Percentiles rank a stretch among this genome's conserved stretches.
phyloP scores from a whole-genome alignment of 2,329 filamentous ascomycete genomes.

The Dactylellina haptotyla region DNA sequence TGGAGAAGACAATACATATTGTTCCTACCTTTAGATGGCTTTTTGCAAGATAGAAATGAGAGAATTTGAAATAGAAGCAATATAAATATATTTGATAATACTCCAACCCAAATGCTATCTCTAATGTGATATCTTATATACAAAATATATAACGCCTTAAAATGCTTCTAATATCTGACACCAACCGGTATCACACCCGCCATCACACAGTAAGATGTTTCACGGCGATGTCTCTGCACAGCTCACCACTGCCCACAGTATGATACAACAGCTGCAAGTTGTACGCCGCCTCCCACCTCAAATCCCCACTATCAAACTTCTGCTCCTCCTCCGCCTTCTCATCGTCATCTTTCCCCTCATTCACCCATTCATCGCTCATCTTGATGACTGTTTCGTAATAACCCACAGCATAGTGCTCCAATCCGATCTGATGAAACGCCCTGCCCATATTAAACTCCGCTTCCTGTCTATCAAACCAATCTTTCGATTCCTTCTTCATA shows the following conservation, averaged over 20 bases:
- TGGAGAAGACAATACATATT: slow-evolving; percentile 72
- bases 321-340: slow-evolving; percentile 63
- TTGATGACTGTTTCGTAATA: slow-evolving; percentile 73
- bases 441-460: slow-evolving; percentile 83
- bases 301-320: slow-evolving; percentile 63
- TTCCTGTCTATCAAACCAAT: slow-evolving; percentile 70
- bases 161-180: slow-evolving; percentile 6
- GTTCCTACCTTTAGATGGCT: no score
- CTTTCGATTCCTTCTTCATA: slow-evolving; percentile 63
- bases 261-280: slow-evolving; percentile 76
- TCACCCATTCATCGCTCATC: slow-evolving; percentile 63
- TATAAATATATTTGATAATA: slow-evolving; percentile 1
- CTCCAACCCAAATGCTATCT: not conserved
- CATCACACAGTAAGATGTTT: slow-evolving; percentile 53
- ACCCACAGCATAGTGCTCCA: slow-evolving; percentile 76
- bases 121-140: not conserved
- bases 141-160: not conserved
- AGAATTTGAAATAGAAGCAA: no score
- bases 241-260: slow-evolving; percentile 71
- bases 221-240: slow-evolving; percentile 71
- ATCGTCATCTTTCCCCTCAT: slow-evolving; percentile 50
- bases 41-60: no score
- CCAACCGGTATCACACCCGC: no score
- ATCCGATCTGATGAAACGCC: slow-evolving; percentile 76
- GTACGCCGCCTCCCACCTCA: slow-evolving; percentile 77